Conservation (phyloP, 2,329 filamentous ascomycete genomes). For the Periconia sp. region DNA sequence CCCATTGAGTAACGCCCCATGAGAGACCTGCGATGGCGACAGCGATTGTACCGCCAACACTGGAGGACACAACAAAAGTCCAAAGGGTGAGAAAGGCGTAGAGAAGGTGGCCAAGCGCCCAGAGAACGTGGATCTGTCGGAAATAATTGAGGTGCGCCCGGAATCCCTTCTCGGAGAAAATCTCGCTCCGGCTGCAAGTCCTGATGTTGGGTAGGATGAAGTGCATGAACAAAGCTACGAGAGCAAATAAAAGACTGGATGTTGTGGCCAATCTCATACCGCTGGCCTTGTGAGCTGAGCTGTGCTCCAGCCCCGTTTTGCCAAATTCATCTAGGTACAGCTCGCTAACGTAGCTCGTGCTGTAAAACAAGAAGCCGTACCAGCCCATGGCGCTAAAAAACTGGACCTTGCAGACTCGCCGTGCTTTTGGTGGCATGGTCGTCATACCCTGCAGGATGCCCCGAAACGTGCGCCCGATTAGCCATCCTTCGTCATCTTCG, state of each 20-base stretch:
- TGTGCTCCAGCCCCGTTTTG: neutral
- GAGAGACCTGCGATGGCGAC: constrained; percentile 22
- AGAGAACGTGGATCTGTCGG: constrained; percentile 4
- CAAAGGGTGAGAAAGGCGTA: constrained; percentile 3
- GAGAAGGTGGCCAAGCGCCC: constrained; percentile 2
- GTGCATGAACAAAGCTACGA: constrained; percentile 9
- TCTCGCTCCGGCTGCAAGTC: neutral
- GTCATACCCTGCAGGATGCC: constrained; percentile 4
- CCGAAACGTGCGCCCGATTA: constrained; percentile 1
- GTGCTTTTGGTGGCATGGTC: constrained; percentile 7
- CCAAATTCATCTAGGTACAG: constrained; percentile 11
- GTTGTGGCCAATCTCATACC: constrained; percentile 10
- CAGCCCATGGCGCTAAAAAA: constrained; percentile 54
- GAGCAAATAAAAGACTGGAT: constrained; percentile 12
- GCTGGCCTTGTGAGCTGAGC: constrained; percentile 2
- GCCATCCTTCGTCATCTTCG: neutral
- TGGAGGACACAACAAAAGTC: constrained; percentile 5
- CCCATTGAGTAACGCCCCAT: constrained; percentile 39
- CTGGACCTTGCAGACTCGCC: constrained; percentile 63
- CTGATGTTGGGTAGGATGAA: neutral
- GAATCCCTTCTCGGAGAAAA: neutral
- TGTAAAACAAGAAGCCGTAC: constrained; percentile 46
- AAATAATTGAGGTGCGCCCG: neutral
- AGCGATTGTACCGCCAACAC: neutral
- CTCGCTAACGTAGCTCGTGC: constrained; percentile 29